A percentile compares a stretch with the other conserved stretches of the same genome.
Conservation (phyloP, 208 protist species). For the Leishmania mexicana region DNA sequence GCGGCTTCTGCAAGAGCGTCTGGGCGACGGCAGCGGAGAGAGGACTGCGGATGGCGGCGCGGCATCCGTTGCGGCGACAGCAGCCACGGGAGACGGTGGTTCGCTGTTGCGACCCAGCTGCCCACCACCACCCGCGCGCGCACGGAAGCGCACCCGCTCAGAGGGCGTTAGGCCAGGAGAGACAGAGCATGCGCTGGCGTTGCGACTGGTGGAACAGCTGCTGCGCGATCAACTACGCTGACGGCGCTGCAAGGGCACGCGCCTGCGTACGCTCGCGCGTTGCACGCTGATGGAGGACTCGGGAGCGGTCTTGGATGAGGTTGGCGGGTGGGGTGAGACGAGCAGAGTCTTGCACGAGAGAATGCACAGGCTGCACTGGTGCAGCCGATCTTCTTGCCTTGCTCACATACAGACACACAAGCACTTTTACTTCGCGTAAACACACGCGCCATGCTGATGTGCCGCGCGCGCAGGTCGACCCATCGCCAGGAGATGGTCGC, state of each 20-base stretch:
- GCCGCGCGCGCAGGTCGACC: background rate
- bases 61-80: background rate
- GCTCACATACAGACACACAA: background rate
- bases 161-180: background rate
- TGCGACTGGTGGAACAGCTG: conserved; percentile 29
- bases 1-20: conserved; percentile 10
- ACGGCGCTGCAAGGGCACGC: background rate
- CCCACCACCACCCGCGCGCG: background rate
- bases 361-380: background rate
- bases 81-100: background rate
- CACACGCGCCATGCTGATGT: background rate
- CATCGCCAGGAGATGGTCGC: background rate
- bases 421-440: no score
- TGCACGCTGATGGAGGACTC: background rate
- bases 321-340: background rate
- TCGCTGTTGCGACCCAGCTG: background rate
- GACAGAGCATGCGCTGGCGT: conserved; percentile 10
- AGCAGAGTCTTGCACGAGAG: background rate
- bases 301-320: background rate
- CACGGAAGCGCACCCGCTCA: background rate
- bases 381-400: background rate
- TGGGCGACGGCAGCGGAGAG: background rate
- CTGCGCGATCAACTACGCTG: conserved; percentile 18
- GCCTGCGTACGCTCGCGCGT: no score
- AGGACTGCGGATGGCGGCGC: background rate